Evolutionary conservation across 306 rosid genomes (phyloP), one percentile per base, ranked within the genome.

Genomic region (Vicia faba): DNA sequence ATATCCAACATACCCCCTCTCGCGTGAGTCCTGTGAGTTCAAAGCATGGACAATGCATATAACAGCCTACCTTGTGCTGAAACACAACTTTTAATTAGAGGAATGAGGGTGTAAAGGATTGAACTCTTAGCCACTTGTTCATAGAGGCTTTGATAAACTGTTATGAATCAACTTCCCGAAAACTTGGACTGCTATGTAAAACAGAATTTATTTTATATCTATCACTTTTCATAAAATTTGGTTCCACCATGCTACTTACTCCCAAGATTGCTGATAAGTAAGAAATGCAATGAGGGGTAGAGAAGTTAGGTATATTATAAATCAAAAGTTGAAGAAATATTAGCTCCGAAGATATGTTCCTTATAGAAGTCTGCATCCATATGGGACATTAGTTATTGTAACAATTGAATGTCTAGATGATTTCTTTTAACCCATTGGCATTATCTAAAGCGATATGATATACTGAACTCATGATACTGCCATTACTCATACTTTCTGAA

Each of bases 271-370:
- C 46, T 19, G 39, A 50, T 53, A 14, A 31, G 57, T 40, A 74
- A 51, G 64, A 59, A 70, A 58, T 71, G 45, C 41, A 11, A 29
- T 25, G 53, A 55, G 71, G 39, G 54, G 66, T 66, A 48, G 26
- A 13, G 61, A 63, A 73, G 56, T 50, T 41, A 1, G 65, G 29
- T 33, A 41, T 56, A 71, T 71, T 50, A 64, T 38, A 49, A 11
- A 64, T 46, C 18, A 67, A 78, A 72, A 50, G 35, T 25, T 43
- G 66, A 51, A 65, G 28, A 51, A 25, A 23, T 65, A 14, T 35
- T 33, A 59, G 64, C 29, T 35, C 28, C 28, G 39, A 59, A 59
- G 28, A 33, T 59, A 53, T 56, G 45, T 6, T 62, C 11, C 8
- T 41, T 29, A 20, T 26, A 57, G 14, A 61, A 36, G 57, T 53